Conservation (phyloP, 345 rosid genomes). For the Camelina sativa region DNA sequence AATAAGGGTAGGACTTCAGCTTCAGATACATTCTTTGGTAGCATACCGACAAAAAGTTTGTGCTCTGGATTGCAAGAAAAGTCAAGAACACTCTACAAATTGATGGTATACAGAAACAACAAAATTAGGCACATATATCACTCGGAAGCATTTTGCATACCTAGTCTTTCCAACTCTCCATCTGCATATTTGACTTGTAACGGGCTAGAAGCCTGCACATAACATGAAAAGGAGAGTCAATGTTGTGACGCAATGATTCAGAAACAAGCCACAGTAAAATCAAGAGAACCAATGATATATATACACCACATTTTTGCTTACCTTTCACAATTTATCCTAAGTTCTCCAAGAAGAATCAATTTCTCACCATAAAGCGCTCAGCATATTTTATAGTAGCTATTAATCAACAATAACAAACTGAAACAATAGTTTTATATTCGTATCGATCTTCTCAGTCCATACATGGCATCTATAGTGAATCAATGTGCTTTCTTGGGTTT, state of each 20-base stretch:
- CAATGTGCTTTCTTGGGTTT: conserved; percentile 32
- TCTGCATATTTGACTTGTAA: conserved; percentile 99
- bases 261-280: conserved; percentile 4
- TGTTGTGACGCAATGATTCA: conserved; percentile 8
- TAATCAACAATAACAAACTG: background rate
- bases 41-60: conserved; percentile 98
- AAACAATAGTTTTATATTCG: background rate
- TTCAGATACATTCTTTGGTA: conserved; percentile 93
- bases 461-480: background rate
- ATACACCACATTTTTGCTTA: background rate
- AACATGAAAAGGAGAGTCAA: conserved; percentile 18
- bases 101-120: background rate
- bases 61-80: conserved; percentile 66
- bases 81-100: conserved; percentile 15
- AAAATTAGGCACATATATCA: background rate
- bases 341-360: conserved; percentile 17
- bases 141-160: conserved; percentile 42
- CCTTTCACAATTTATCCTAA: background rate
- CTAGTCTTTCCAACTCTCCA: conserved; percentile 99
- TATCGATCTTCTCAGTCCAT: too few species aligned
- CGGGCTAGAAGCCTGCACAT: conserved; percentile 90
- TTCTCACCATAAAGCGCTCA: background rate
- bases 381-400: background rate
- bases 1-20: conserved; percentile 75
- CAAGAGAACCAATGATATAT: background rate